A percentile compares a stretch with the other conserved stretches of the same genome.
These are phyloP conservation scores for Phytopythium kandeliae DNA, from an alignment of 352 stramenopile genomes.

Conservation along the genomic window DNA sequence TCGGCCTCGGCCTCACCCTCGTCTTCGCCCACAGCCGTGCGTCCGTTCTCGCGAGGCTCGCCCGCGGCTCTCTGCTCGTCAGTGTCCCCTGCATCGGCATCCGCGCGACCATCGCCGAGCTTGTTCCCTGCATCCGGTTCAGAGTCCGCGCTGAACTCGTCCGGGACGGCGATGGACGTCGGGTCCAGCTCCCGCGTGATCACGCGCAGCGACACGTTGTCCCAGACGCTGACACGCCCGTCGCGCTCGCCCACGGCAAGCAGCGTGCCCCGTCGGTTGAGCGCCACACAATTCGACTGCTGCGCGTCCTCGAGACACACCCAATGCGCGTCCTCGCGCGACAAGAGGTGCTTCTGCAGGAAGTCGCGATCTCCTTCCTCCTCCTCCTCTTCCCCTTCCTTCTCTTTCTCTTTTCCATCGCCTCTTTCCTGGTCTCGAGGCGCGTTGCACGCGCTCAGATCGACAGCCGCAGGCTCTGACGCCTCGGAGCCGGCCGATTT, in stretches of 20 bases:
- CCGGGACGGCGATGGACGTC: slow-evolving; percentile 45
- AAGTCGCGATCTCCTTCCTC: slow-evolving; percentile 37
- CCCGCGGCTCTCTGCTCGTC: slow-evolving; percentile 7
- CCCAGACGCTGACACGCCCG: slow-evolving; percentile 76
- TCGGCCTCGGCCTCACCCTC: slow-evolving; percentile 10
- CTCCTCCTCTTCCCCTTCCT: slow-evolving; percentile 10
- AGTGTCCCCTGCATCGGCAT: neutral
- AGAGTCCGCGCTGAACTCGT: slow-evolving; percentile 6
- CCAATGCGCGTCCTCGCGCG: slow-evolving; percentile 41
- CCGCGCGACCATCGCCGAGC: neutral
- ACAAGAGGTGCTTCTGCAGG: slow-evolving; percentile 58
- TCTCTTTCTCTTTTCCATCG: neutral
- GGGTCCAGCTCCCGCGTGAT: slow-evolving; percentile 77
- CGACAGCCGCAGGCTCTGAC: neutral
- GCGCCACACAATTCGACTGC: slow-evolving; percentile 61
- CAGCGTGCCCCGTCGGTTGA: slow-evolving; percentile 58
- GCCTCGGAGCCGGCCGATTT: neutral
- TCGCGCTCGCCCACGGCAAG: slow-evolving; percentile 76
- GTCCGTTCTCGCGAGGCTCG: slow-evolving; percentile 4
- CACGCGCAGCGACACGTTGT: slow-evolving; percentile 73
- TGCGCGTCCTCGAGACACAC: slow-evolving; percentile 67
- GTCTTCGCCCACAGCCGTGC: neutral
- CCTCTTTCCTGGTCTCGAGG: neutral
- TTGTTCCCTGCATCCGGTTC: neutral
- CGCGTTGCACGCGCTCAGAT: neutral